Conservation (phyloP, 2,329 filamentous ascomycete genomes). For the Ophiobolus disseminans region DNA sequence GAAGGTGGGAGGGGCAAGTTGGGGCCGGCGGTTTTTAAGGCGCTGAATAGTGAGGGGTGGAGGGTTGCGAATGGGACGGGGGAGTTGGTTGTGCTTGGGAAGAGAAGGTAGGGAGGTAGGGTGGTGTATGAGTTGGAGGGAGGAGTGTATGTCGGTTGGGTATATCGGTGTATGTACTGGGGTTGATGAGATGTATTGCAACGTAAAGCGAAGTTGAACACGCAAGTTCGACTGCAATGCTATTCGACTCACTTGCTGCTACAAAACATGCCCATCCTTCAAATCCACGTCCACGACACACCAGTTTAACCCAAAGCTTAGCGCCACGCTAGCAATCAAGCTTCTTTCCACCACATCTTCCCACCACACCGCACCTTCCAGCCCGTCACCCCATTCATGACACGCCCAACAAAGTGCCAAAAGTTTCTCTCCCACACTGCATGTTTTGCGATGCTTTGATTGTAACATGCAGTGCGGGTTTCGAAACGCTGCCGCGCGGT, state of each 20-base stretch:
- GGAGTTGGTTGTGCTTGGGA: slow-evolving; percentile 74
- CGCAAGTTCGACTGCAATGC: too few species aligned
- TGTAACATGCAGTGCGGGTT: slow-evolving; percentile 15
- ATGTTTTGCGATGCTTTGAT: slow-evolving; percentile 15
- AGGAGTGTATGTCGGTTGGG: too few species aligned
- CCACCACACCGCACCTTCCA: neutral
- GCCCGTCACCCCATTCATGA: neutral
- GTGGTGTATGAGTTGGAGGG: too few species aligned
- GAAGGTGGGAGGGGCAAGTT: slow-evolving; percentile 76
- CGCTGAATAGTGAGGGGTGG: slow-evolving; percentile 82
- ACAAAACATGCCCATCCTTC: too few species aligned
- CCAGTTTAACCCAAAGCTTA: neutral
- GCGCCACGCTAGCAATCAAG: slow-evolving; percentile 4
- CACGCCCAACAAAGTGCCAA: slow-evolving; percentile 6
- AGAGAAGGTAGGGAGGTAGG: too few species aligned
- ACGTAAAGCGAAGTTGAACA: too few species aligned
- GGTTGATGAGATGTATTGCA: too few species aligned
- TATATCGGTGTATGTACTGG: slow-evolving; percentile 5
- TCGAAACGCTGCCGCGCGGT: slow-evolving; percentile 32
- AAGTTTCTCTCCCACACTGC: slow-evolving; percentile 6
- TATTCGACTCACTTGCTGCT: too few species aligned
- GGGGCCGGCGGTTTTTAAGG: slow-evolving; percentile 79
- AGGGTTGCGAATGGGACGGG: slow-evolving; percentile 76
- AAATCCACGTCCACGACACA: too few species aligned
- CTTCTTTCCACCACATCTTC: slow-evolving; percentile 1